Conservation (phyloP, 1,284 basidiomycete species). For the Cutaneotrichosporon sp. region DNA sequence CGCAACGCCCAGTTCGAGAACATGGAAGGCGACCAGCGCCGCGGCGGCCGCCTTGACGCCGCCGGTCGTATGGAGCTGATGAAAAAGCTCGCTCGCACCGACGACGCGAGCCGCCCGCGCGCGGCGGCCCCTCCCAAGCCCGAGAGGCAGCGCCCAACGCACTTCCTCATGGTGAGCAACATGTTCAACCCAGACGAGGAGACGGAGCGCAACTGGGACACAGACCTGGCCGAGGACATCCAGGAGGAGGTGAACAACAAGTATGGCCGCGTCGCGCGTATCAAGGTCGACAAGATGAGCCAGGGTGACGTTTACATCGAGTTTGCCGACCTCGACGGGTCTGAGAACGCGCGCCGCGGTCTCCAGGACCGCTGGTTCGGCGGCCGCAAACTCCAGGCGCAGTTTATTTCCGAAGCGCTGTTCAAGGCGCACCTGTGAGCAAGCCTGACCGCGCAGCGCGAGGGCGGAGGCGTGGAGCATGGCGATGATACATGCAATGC, state of each 20-base stretch:
- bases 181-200: slow-evolving; percentile 99
- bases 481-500: neutral
- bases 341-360: slow-evolving; percentile 79
- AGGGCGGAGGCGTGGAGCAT: neutral
- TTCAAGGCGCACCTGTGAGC: slow-evolving; percentile 72
- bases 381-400: slow-evolving; percentile 77
- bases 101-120: slow-evolving; percentile 24
- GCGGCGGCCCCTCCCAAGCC: slow-evolving; percentile 53
- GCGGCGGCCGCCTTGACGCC: slow-evolving; percentile 81
- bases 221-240: slow-evolving; percentile 92
- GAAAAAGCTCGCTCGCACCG: slow-evolving; percentile 90
- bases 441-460: neutral
- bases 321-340: slow-evolving; percentile 74
- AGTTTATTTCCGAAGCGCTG: slow-evolving; percentile 84
- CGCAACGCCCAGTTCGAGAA: slow-evolving; percentile 14
- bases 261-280: slow-evolving; percentile 80
- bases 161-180: slow-evolving; percentile 82
- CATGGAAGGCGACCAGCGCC: slow-evolving; percentile 24
- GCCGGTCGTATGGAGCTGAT: slow-evolving; percentile 95
- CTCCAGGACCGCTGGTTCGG: slow-evolving; percentile 96
- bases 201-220: slow-evolving; percentile 94
- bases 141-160: slow-evolving; percentile 66
- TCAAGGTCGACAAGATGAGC: slow-evolving; percentile 86
- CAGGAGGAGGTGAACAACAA: slow-evolving; percentile 88
- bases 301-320: slow-evolving; percentile 97